Evolutionary conservation across 768 basidiomycete genomes (phyloP).

Genomic region (Tylopilus rubrobrunneus): DNA sequence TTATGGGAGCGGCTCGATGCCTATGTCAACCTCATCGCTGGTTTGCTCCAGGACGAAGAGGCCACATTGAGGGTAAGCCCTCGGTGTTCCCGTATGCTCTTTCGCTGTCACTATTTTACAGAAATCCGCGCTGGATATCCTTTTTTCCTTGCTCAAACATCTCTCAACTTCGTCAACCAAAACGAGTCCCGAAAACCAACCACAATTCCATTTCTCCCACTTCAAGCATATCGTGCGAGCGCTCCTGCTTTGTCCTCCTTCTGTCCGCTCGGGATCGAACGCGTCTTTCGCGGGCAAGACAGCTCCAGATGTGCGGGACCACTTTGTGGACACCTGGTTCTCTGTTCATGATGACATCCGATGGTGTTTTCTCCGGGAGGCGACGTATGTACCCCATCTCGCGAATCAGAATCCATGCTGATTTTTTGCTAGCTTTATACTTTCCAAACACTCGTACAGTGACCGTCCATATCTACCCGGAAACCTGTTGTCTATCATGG

Average conservation of each 20-base stretch:
- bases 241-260: slow-evolving; percentile 59
- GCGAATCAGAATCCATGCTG: neutral
- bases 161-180: slow-evolving; percentile 64
- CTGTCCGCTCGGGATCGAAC: slow-evolving; percentile 28
- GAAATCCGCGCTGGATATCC: slow-evolving; percentile 69
- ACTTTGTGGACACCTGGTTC: slow-evolving; percentile 71
- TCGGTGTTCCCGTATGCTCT: neutral
- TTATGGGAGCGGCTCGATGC: slow-evolving; percentile 68
- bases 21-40: slow-evolving; percentile 66
- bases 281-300: slow-evolving; percentile 35
- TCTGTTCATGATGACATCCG: slow-evolving; percentile 78
- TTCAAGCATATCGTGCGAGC: slow-evolving; percentile 62
- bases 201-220: slow-evolving; percentile 66
- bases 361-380: slow-evolving; percentile 85
- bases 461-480: slow-evolving; percentile 39
- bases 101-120: slow-evolving; percentile 26
- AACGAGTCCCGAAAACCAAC: slow-evolving; percentile 39
- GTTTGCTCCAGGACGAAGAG: slow-evolving; percentile 76
- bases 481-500: slow-evolving; percentile 63
- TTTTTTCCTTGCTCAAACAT: slow-evolving; percentile 73
- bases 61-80: slow-evolving; percentile 62
- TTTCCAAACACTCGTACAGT: slow-evolving; percentile 24
- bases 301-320: slow-evolving; percentile 56
- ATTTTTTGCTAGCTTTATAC: slow-evolving; percentile 17
- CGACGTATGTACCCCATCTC: slow-evolving; percentile 46